phyloP scores from a whole-genome alignment of 345 rosid genomes.

The Brassica carinata region DNA sequence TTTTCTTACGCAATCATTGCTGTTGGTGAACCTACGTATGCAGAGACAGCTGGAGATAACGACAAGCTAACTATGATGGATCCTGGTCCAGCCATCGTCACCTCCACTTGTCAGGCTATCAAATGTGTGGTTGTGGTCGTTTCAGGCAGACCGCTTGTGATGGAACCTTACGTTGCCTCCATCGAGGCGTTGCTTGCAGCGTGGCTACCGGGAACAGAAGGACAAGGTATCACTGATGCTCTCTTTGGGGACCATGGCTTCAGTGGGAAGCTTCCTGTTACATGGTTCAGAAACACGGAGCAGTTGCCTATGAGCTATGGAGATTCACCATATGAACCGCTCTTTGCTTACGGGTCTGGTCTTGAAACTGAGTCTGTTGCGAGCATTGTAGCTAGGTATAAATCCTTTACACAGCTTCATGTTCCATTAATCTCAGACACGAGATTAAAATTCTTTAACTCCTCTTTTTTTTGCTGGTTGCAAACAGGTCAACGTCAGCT shows the following conservation, averaged over 20 bases:
- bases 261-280: constrained; percentile 78
- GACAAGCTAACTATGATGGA: constrained; percentile 64
- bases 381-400: constrained; percentile 63
- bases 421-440: not conserved
- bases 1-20: constrained; percentile 78
- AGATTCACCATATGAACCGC: constrained; percentile 78
- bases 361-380: constrained; percentile 69
- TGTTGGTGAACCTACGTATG: constrained; percentile 84
- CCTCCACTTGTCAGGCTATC: constrained; percentile 63
- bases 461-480: not conserved
- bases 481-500: constrained; percentile 54
- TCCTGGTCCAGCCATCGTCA: constrained; percentile 65
- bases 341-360: constrained; percentile 79
- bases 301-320: constrained; percentile 92
- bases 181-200: constrained; percentile 86
- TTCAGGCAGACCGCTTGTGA: constrained; percentile 87
- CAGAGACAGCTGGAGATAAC: constrained; percentile 83
- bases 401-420: not conserved
- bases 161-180: constrained; percentile 66
- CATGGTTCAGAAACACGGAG: constrained; percentile 86
- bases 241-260: constrained; percentile 86
- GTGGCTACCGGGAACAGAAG: constrained; percentile 97
- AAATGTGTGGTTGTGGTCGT: constrained; percentile 77
- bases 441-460: not conserved
- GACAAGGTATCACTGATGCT: constrained; percentile 83